Evolutionary conservation across 225 moss, liverwort and hornwort genomes (phyloP).

Genomic region (Sphagnum tenellum): DNA sequence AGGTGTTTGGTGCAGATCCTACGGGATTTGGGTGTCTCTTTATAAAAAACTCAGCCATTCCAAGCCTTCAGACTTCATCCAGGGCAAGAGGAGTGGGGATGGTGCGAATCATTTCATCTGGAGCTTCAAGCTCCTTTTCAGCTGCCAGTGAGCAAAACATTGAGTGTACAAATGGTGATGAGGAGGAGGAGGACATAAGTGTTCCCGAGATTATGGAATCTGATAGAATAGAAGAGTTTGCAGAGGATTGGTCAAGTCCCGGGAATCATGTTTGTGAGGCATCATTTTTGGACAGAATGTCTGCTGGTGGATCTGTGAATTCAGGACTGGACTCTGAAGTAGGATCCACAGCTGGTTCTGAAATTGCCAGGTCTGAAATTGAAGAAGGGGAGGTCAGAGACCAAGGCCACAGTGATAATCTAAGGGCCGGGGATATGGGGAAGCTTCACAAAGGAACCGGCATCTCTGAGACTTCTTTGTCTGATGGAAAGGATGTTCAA

Average conservation of each 20-base stretch:
- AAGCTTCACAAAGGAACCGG: slow-evolving; percentile 3
- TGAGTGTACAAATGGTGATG: slow-evolving; percentile 15
- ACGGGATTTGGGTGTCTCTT: slow-evolving; percentile 97
- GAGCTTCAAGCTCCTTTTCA: slow-evolving; percentile 10
- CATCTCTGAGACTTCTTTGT: background rate
- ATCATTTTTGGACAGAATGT: slow-evolving; percentile 4
- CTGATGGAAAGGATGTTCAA: background rate
- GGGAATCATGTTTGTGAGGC: slow-evolving; percentile 21
- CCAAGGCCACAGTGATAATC: slow-evolving; percentile 11
- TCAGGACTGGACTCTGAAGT: background rate
- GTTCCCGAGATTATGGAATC: too few species aligned
- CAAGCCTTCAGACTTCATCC: slow-evolving; percentile 70
- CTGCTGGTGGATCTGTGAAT: background rate
- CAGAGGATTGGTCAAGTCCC: slow-evolving; percentile 12
- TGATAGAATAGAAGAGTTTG: slow-evolving; percentile 25
- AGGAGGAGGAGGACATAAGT: slow-evolving; percentile 5
- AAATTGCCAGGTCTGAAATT: slow-evolving; percentile 14
- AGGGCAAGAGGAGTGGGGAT: slow-evolving; percentile 89
- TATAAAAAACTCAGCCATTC: slow-evolving; percentile 79
- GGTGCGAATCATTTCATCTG: slow-evolving; percentile 73
- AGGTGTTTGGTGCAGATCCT: slow-evolving; percentile 90
- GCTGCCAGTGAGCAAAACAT: slow-evolving; percentile 14
- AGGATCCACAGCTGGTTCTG: background rate
- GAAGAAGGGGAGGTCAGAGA: slow-evolving; percentile 36
- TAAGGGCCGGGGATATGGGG: slow-evolving; percentile 9